Evolutionary conservation across 805 yeast species (phyloP), one percentile per base, ranked within the genome.

Genomic region (Saccharomycopsis oosterbeekiorum): DNA sequence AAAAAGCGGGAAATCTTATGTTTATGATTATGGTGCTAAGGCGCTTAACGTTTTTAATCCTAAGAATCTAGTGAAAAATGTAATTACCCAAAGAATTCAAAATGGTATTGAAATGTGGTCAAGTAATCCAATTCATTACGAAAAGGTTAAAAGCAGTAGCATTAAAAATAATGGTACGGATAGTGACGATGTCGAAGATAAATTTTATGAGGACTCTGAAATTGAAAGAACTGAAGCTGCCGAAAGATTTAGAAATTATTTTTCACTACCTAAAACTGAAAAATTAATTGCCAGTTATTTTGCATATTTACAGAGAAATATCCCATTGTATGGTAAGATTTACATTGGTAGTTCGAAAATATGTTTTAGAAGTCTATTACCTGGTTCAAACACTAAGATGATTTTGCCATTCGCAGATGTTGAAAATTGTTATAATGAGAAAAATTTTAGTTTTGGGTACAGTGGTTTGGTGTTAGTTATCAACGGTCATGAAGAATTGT

Each of bases 241-340:
- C n/a, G 71, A 72, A n/a, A 76, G 88, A 63, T 91, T 86, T 69
- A 77, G 81, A 56, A 70, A 74, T 1, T 86, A 84, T 66, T 93
- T 93, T 67, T 81, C 91, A 0, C 73, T 92, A 11, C 77, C 80
- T 4, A 77, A 76, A 0, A 68, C 74, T 1, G 83, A 82, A 47
- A 70, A 68, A 4, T 74, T 92, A 55, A 71, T 85, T 0, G 84
- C 96, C 0, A 78, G 89, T 1, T 93, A 89, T 68, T 85, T 81
- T 68, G 78, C 86, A 1, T 84, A 88, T 71, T 68, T 90, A 17
- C 85, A 82, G 65, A 80, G 88, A 65, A 81, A 87, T 12, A 74
- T 89, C 19, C 97, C 97, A 1, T 75, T 84, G 0, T 91, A 89
- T 72, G 98, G 98, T 1, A 88, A 89, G 67, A 68, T 92, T 1